Percentiles rank a stretch among this genome's conserved stretches.
These are phyloP conservation scores for Ormosia emarginata DNA, from an alignment of 306 rosid genomes.

Conservation along the genomic window DNA sequence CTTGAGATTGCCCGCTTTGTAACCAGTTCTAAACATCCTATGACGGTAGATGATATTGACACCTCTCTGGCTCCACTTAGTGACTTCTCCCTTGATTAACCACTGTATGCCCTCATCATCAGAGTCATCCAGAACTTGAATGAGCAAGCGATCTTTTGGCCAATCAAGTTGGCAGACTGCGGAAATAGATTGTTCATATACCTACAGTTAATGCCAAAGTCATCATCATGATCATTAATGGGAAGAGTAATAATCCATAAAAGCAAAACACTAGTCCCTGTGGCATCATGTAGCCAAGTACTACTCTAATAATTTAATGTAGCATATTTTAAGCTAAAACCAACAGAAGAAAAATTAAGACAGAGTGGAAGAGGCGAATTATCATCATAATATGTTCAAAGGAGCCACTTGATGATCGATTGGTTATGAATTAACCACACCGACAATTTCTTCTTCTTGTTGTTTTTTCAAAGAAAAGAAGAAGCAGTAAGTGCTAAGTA, in stretches of 20 bases:
- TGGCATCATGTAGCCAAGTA: not conserved
- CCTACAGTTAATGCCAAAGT: constrained; percentile 43
- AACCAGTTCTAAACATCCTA: constrained; percentile 62
- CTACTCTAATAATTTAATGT: not conserved
- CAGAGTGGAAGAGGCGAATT: not conserved
- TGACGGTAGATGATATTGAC: constrained; percentile 62
- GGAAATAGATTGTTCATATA: constrained; percentile 70
- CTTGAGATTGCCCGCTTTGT: constrained; percentile 79
- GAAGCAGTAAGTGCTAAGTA: not conserved
- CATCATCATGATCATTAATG: not conserved
- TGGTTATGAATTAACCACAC: constrained; percentile 1
- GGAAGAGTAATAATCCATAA: not conserved
- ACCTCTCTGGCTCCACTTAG: constrained; percentile 64
- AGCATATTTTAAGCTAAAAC: not conserved
- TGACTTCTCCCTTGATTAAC: constrained; percentile 64
- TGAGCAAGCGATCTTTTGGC: constrained; percentile 60
- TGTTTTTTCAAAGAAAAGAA: not conserved
- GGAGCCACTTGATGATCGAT: not conserved
- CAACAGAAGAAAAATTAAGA: not conserved
- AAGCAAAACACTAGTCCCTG: not conserved
- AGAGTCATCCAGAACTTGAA: constrained; percentile 77
- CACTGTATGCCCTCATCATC: constrained; percentile 64
- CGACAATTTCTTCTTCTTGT: too few species aligned
- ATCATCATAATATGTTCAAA: not conserved
- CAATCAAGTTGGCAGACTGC: constrained; percentile 75